A percentile compares a stretch with the other conserved stretches of the same genome.
These are phyloP conservation scores for Chlamydomonas incerta DNA, from an alignment of 139 green algal species.

Conservation along the genomic window DNA sequence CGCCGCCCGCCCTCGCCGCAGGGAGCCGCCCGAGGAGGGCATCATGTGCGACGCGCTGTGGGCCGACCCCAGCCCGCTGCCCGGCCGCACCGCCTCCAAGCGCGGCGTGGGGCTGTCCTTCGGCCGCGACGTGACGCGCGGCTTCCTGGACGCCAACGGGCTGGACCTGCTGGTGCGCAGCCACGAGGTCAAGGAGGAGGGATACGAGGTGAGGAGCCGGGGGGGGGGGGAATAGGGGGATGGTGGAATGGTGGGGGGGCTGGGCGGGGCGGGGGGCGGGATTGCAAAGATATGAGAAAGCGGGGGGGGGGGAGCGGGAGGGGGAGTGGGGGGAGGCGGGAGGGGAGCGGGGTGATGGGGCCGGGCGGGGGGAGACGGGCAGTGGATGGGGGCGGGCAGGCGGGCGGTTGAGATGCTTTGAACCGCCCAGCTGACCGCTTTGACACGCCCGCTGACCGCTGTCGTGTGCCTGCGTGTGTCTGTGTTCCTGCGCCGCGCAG, in stretches of 20 bases:
- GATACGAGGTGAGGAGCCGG: conserved; percentile 79
- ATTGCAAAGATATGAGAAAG: too few species aligned
- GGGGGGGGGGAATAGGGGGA: too few species aligned
- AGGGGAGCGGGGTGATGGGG: too few species aligned
- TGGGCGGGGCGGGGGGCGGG: too few species aligned
- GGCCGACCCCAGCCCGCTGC: conserved; percentile 87
- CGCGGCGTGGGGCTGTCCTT: conserved; percentile 91
- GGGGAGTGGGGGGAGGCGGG: too few species aligned
- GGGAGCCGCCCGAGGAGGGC: conserved; percentile 95
- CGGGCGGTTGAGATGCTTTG: background rate
- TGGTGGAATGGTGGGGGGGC: too few species aligned
- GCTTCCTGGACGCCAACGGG: conserved; percentile 91
- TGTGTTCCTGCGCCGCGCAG: too few species aligned
- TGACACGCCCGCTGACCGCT: too few species aligned
- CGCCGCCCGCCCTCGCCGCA: conserved; percentile 28
- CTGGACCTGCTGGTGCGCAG: conserved; percentile 89
- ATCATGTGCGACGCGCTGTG: conserved; percentile 98
- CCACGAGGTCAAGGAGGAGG: conserved; percentile 96
- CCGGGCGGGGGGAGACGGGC: background rate
- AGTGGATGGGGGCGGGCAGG: background rate
- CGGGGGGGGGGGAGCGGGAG: too few species aligned
- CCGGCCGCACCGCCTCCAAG: conserved; percentile 88
- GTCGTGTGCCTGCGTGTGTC: too few species aligned
- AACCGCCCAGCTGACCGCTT: too few species aligned
- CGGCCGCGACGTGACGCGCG: conserved; percentile 39